These are phyloP conservation scores for Exophiala phaeomuriformis DNA, from an alignment of 2,329 filamentous ascomycete species.

Conservation along the genomic window DNA sequence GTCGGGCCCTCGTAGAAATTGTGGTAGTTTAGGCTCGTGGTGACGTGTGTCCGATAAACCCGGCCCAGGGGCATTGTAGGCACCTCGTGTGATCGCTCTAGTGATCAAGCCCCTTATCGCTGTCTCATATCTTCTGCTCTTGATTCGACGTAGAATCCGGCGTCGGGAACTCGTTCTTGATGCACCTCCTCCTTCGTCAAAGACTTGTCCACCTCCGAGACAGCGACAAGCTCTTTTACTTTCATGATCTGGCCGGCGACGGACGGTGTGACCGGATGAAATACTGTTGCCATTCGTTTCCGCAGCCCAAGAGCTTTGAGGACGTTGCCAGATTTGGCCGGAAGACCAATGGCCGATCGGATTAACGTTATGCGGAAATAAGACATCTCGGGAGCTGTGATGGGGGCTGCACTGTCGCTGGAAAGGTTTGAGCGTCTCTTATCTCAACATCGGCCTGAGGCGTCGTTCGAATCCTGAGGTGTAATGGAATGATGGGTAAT, in stretches of 20 bases:
- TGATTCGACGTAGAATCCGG: constrained; percentile 73
- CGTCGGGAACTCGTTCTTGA: constrained; percentile 63
- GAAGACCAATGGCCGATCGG: constrained; percentile 82
- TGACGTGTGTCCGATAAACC: neutral
- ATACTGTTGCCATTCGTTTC: constrained; percentile 78
- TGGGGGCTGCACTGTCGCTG: neutral
- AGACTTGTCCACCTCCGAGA: constrained; percentile 64
- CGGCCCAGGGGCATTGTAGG: neutral
- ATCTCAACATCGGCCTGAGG: neutral
- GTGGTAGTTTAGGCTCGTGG: neutral
- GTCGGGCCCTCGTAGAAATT: too few relatives aligned
- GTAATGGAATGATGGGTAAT: too few relatives aligned
- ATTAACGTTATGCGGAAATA: constrained; percentile 82
- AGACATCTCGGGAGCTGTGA: constrained; percentile 14
- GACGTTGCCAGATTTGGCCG: constrained; percentile 68
- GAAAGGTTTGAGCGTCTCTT: neutral
- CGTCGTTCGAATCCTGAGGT: neutral
- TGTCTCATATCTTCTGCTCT: constrained; percentile 26
- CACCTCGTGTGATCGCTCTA: neutral
- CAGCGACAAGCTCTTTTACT: constrained; percentile 84
- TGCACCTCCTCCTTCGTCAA: constrained; percentile 63
- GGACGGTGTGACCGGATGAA: constrained; percentile 73
- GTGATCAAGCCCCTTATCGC: neutral
- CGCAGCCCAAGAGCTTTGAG: constrained; percentile 78
- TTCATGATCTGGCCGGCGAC: constrained; percentile 86